Evolutionary conservation across 1,284 basidiomycete species (phyloP).

Genomic region (Apiotrichum gracile): DNA sequence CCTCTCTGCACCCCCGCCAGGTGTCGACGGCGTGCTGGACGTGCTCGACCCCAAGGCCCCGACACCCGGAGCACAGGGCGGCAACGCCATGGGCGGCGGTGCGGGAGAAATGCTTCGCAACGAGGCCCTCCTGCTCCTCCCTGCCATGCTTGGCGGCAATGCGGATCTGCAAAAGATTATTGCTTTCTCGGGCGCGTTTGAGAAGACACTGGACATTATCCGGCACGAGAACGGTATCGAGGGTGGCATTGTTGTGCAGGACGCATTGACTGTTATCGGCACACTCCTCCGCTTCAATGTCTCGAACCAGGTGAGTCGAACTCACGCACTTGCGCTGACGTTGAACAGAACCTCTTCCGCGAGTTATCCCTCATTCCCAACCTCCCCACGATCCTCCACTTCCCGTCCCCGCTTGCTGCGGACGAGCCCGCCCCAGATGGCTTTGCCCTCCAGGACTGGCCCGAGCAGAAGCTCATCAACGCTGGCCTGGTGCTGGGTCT

Average conservation of each 20-base stretch:
- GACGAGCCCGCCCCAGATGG: slow-evolving; percentile 73
- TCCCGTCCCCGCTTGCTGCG: slow-evolving; percentile 63
- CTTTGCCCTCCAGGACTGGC: slow-evolving; percentile 96
- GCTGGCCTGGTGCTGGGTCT: slow-evolving; percentile 71
- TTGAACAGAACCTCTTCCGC: slow-evolving; percentile 91
- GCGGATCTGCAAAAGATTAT: slow-evolving; percentile 95
- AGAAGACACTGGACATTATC: slow-evolving; percentile 87
- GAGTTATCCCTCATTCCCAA: slow-evolving; percentile 79
- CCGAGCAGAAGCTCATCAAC: slow-evolving; percentile 77
- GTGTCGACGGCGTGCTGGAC: slow-evolving; percentile 41
- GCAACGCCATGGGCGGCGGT: slow-evolving; percentile 33
- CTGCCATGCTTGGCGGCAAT: slow-evolving; percentile 75
- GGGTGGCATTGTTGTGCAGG: slow-evolving; percentile 79
- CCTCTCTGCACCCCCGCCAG: slow-evolving; percentile 50
- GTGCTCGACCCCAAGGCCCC: slow-evolving; percentile 40
- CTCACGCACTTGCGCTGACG: too few species aligned
- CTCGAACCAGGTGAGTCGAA: slow-evolving; percentile 85
- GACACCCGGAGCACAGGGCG: slow-evolving; percentile 10
- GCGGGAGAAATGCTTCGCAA: slow-evolving; percentile 46
- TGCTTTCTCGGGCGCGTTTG: slow-evolving; percentile 95
- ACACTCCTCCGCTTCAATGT: slow-evolving; percentile 83
- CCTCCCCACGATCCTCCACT: slow-evolving; percentile 76
- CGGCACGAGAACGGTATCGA: slow-evolving; percentile 84
- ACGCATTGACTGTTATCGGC: slow-evolving; percentile 79
- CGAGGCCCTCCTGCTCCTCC: slow-evolving; percentile 75